Evolutionary conservation across 2,329 filamentous ascomycete genomes (phyloP).

Genomic region (Xylariaceae sp.): DNA sequence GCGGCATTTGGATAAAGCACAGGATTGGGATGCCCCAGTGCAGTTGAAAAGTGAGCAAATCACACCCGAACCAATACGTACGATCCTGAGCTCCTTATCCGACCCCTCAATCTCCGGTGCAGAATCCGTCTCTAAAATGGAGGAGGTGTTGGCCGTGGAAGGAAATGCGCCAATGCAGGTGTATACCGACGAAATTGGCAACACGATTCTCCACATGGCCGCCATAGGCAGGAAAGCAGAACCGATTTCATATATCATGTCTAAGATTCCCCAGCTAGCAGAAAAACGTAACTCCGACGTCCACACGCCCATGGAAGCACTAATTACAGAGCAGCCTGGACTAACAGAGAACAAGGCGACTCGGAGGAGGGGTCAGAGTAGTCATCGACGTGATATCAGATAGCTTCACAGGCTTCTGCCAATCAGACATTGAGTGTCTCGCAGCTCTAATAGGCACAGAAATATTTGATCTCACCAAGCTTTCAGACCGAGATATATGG

Average conservation of each 20-base stretch:
- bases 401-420: conserved; percentile 40
- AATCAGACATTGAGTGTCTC: conserved; percentile 38
- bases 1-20: conserved; percentile 23
- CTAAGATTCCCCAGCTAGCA: conserved; percentile 9
- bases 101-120: conserved; percentile 1
- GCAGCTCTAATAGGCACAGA: conserved; percentile 31
- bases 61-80: conserved; percentile 6
- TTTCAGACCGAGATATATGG: conserved; percentile 13
- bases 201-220: conserved; percentile 13
- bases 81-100: conserved; percentile 2
- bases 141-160: conserved; percentile 1
- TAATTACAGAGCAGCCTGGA: conserved; percentile 42
- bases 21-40: conserved; percentile 5
- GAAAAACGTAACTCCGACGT: conserved; percentile 37
- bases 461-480: conserved; percentile 13
- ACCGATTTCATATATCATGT: conserved; percentile 13
- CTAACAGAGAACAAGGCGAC: conserved; percentile 30
- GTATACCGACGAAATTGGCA: neutral
- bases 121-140: conserved; percentile 6
- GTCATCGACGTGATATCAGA: conserved; percentile 35
- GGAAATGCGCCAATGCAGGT: conserved; percentile 3
- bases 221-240: conserved; percentile 15
- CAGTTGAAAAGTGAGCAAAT: neutral
- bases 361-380: conserved; percentile 8
- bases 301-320: conserved; percentile 43